Evolutionary conservation across 805 yeast species (phyloP).

Genomic region (Candida xiaguanensis): DNA sequence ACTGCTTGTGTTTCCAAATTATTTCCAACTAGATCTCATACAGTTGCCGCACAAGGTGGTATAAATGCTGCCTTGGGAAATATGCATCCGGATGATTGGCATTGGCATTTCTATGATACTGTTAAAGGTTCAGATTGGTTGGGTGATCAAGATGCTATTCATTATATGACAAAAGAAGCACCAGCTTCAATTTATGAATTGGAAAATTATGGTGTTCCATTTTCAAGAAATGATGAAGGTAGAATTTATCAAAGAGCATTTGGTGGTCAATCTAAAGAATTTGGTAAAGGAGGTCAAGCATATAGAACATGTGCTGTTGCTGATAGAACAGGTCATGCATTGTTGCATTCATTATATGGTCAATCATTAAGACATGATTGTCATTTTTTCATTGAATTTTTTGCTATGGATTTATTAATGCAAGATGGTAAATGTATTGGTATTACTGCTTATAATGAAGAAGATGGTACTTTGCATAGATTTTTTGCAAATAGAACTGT

Average conservation of each 20-base stretch:
- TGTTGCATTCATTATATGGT: conserved; percentile 93
- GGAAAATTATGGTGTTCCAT: conserved; percentile 98
- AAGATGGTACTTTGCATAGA: conserved; percentile 97
- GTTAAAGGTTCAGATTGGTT: conserved; percentile 99
- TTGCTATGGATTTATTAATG: conserved; percentile 92
- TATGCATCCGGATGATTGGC: conserved; percentile 99
- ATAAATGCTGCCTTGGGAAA: conserved; percentile 98
- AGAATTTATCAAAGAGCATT: conserved; percentile 98
- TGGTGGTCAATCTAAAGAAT: conserved; percentile 96
- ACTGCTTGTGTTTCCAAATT: conserved; percentile 97
- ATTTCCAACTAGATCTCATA: conserved; percentile 98
- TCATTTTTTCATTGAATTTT: conserved; percentile 96
- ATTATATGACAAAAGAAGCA: conserved; percentile 98
- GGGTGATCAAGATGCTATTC: conserved; percentile 99
- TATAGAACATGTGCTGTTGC: conserved; percentile 99
- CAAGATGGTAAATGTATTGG: conserved; percentile 96
- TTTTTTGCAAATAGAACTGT: conserved; percentile 96
- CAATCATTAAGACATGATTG: conserved; percentile 97
- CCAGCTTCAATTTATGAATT: conserved; percentile 93
- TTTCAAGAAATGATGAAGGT: conserved; percentile 95
- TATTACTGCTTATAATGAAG: conserved; percentile 96
- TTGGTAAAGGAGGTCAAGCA: conserved; percentile 98
- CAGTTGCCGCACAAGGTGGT: conserved; percentile 99
- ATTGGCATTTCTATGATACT: conserved; percentile 99
- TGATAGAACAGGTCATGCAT: conserved; percentile 98